phyloP scores from a whole-genome alignment of 2,329 filamentous ascomycete species.

The Nothophaeocryptopus gaeumannii region DNA sequence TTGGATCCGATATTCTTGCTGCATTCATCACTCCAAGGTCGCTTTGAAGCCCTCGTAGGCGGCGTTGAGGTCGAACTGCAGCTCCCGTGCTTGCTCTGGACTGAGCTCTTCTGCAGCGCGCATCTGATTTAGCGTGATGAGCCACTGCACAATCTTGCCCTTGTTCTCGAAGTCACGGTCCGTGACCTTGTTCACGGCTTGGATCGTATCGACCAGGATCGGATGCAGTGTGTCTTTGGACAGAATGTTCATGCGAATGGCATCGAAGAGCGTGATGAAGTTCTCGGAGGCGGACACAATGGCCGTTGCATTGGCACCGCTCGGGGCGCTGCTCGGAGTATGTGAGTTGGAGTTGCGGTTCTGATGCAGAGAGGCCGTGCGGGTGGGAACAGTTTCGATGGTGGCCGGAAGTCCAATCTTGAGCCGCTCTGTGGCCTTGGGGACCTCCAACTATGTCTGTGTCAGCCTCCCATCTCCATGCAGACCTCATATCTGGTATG shows the following conservation, averaged over 20 bases:
- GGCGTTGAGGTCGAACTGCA: conserved; percentile 89
- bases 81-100: conserved; percentile 81
- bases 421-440: conserved; percentile 86
- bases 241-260: conserved; percentile 83
- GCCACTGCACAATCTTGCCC: conserved; percentile 97
- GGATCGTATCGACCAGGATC: conserved; percentile 89
- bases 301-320: conserved; percentile 39
- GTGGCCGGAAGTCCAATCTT: conserved; percentile 91
- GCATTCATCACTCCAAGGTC: conserved; percentile 52
- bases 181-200: conserved; percentile 95
- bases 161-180: conserved; percentile 92
- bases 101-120: conserved; percentile 86
- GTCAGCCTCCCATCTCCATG: conserved; percentile 5
- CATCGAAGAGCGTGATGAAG: conserved; percentile 97
- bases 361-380: conserved; percentile 15
- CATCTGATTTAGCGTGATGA: conserved; percentile 98
- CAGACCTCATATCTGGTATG: not conserved
- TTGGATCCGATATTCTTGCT: too few relatives aligned
- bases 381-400: conserved; percentile 58
- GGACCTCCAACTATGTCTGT: conserved; percentile 74
- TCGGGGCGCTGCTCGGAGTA: conserved; percentile 17
- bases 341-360: conserved; percentile 19
- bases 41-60: conserved; percentile 93
- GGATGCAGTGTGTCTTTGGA: conserved; percentile 97
- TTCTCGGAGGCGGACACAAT: conserved; percentile 93